phyloP scores from a whole-genome alignment of 768 basidiomycete species.

The Saitozyma podzolica region DNA sequence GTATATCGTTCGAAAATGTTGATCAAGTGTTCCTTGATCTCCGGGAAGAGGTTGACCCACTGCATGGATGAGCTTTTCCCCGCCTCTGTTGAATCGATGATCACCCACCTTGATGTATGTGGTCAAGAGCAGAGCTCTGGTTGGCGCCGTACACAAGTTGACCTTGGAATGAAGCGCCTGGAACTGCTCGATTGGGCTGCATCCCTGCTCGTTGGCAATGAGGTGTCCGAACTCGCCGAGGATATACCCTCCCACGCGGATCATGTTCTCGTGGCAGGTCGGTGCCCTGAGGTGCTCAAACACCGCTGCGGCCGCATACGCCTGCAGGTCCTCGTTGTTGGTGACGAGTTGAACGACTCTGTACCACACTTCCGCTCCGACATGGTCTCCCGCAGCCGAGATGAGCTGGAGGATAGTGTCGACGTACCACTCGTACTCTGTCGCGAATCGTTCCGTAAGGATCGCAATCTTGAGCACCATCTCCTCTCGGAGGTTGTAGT shows the following conservation, averaged over 20 bases:
- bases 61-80: conserved; percentile 11
- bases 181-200: conserved; percentile 92
- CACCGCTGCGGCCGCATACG: conserved; percentile 89
- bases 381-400: conserved; percentile 94
- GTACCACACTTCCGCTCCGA: conserved; percentile 99
- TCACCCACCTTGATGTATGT: conserved; percentile 79
- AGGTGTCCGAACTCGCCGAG: conserved; percentile 98
- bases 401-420: conserved; percentile 96
- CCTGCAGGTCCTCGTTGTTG: conserved; percentile 95
- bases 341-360: conserved; percentile 97
- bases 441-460: conserved; percentile 97
- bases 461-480: conserved; percentile 99
- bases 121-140: conserved; percentile 86
- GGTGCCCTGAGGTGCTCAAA: conserved; percentile 85
- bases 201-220: conserved; percentile 90
- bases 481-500: conserved; percentile 93
- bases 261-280: conserved; percentile 66
- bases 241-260: conserved; percentile 96
- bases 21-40: conserved; percentile 90
- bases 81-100: neutral
- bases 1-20: conserved; percentile 96
- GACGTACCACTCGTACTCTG: conserved; percentile 98
- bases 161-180: conserved; percentile 89
- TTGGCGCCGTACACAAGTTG: conserved; percentile 87
- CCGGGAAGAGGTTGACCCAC: conserved; percentile 99